Conservation (phyloP, 2,329 filamentous ascomycete species). For the Xylaria sp. region DNA sequence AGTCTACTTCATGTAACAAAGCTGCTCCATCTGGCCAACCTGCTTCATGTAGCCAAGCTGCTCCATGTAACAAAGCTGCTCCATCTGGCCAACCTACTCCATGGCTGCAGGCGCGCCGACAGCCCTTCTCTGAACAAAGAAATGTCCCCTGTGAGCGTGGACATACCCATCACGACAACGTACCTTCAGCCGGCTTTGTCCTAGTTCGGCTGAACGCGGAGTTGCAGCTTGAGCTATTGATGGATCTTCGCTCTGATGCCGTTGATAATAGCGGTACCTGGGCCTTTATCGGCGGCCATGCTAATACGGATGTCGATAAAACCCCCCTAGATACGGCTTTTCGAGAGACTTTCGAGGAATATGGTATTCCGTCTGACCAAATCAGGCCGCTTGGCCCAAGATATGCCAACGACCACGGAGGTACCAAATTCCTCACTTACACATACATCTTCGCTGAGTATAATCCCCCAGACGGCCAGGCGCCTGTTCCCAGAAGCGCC, state of each 20-base stretch:
- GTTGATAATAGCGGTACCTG: not conserved
- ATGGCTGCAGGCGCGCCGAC: slow-evolving; percentile 24
- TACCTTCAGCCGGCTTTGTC: slow-evolving; percentile 27
- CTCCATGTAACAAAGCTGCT: too few species aligned
- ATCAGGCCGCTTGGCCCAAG: slow-evolving; percentile 5
- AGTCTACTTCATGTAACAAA: slow-evolving; percentile 13
- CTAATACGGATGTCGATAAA: not conserved
- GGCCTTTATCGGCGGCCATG: slow-evolving; percentile 28
- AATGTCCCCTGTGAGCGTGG: slow-evolving; percentile 20
- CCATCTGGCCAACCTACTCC: not conserved
- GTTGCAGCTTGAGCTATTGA: slow-evolving; percentile 23
- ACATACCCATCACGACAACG: slow-evolving; percentile 27
- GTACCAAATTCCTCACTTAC: slow-evolving; percentile 28
- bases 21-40: too few species aligned
- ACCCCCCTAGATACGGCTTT: not conserved
- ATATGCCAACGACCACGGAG: slow-evolving; percentile 32
- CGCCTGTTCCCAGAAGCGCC: slow-evolving; percentile 2
- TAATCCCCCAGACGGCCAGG: slow-evolving; percentile 9
- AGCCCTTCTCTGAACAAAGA: slow-evolving; percentile 13
- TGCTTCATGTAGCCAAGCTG: slow-evolving; percentile 2
- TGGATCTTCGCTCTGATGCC: slow-evolving; percentile 16
- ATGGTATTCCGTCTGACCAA: slow-evolving; percentile 9
- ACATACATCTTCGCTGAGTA: slow-evolving; percentile 36
- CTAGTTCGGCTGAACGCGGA: slow-evolving; percentile 20
- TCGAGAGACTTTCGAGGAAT: slow-evolving; percentile 19